phyloP scores from a whole-genome alignment of 2,329 filamentous ascomycete genomes.

The Clonostachys sp. region DNA sequence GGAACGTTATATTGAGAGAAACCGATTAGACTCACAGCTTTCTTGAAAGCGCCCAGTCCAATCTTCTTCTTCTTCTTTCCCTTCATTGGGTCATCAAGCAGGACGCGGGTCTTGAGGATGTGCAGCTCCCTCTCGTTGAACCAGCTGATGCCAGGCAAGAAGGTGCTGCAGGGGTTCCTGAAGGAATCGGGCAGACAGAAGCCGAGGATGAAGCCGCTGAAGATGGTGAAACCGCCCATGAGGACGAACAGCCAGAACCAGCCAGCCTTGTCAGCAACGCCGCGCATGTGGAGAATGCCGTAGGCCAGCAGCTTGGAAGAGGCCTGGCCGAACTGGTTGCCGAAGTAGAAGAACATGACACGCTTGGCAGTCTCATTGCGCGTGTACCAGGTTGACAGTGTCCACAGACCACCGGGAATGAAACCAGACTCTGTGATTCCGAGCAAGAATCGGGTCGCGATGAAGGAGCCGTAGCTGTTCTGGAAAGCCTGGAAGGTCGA shows the following conservation, averaged over 20 bases:
- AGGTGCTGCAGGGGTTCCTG: slow-evolving; percentile 32
- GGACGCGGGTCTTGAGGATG: slow-evolving; percentile 33
- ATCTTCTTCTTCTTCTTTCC: slow-evolving; percentile 43
- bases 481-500: slow-evolving; percentile 51
- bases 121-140: slow-evolving; percentile 33
- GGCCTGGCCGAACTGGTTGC: slow-evolving; percentile 42
- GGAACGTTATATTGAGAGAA: neutral
- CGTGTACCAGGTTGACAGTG: slow-evolving; percentile 52
- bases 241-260: slow-evolving; percentile 54
- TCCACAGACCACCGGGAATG: slow-evolving; percentile 46
- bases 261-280: slow-evolving; percentile 38
- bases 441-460: slow-evolving; percentile 45
- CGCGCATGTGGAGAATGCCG: slow-evolving; percentile 43
- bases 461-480: slow-evolving; percentile 36
- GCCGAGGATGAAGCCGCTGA: slow-evolving; percentile 32
- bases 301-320: slow-evolving; percentile 32
- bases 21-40: slow-evolving; percentile 20
- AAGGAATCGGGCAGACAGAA: slow-evolving; percentile 39
- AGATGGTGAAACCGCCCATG: slow-evolving; percentile 47
- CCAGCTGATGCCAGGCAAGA: slow-evolving; percentile 22
- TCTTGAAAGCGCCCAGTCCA: slow-evolving; percentile 35
- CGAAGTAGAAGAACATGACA: slow-evolving; percentile 51
- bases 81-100: slow-evolving; percentile 37
- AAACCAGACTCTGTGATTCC: slow-evolving; percentile 50
- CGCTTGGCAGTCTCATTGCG: slow-evolving; percentile 44